phyloP scores from a whole-genome alignment of 768 basidiomycete genomes.

The Rhodotorula toruloides region DNA sequence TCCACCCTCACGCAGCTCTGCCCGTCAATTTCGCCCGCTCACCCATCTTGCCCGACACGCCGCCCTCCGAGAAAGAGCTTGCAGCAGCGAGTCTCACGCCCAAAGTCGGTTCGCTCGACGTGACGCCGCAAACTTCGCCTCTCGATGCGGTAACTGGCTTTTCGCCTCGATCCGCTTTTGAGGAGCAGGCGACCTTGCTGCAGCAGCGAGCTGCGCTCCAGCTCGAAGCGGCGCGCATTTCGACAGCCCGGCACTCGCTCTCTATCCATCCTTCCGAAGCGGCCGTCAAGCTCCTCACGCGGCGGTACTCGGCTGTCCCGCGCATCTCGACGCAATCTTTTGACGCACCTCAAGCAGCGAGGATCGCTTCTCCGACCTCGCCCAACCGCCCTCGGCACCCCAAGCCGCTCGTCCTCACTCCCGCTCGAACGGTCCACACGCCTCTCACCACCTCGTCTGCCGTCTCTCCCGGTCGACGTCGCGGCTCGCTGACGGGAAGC shows the following conservation, averaged over 20 bases:
- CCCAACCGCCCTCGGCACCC: slow-evolving; percentile 2
- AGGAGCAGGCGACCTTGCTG: slow-evolving; percentile 12
- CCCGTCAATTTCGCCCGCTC: neutral
- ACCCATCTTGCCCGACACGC: slow-evolving; percentile 5
- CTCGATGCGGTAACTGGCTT: neutral
- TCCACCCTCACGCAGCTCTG: neutral
- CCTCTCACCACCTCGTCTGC: neutral
- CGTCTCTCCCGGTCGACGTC: neutral
- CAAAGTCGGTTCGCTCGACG: neutral
- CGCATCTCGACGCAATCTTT: neutral
- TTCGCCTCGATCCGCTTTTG: neutral
- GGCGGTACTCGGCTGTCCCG: slow-evolving; percentile 3
- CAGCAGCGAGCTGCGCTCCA: neutral
- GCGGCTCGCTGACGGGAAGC: neutral
- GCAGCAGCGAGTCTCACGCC: neutral
- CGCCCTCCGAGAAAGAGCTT: slow-evolving; percentile 8
- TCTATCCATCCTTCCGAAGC: neutral
- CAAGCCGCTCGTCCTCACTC: slow-evolving; percentile 33
- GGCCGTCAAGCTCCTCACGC: neutral
- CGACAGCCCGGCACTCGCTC: neutral
- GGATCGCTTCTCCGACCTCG: neutral
- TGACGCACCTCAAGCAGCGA: neutral
- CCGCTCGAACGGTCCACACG: slow-evolving; percentile 17
- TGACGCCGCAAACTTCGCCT: neutral
- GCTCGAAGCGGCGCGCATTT: slow-evolving; percentile 1